Evolutionary conservation across 2,329 filamentous ascomycete species (phyloP).

Genomic region (Sclerotinia borealis): DNA sequence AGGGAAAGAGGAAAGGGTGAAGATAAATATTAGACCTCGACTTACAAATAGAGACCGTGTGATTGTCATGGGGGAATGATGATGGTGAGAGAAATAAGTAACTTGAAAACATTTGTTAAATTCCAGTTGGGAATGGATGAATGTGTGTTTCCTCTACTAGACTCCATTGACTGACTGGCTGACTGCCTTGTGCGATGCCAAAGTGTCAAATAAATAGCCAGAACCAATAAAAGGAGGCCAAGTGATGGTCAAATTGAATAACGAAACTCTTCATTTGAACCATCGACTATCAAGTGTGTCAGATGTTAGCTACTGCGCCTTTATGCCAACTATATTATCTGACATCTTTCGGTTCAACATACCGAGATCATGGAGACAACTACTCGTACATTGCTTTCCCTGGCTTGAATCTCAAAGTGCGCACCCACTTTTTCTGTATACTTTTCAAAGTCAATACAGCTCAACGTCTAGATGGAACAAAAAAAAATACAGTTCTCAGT

Average conservation of each 20-base stretch:
- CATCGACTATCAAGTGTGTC: neutral
- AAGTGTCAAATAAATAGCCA: too few relatives aligned
- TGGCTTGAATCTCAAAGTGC: neutral
- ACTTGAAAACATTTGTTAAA: neutral
- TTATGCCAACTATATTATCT: accelerated
- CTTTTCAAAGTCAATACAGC: accelerated
- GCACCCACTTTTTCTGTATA: too few relatives aligned
- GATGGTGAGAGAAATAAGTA: neutral
- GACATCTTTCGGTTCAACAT: neutral
- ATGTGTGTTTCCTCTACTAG: neutral
- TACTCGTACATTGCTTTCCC: neutral
- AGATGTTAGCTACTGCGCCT: neutral
- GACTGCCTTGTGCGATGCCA: neutral
- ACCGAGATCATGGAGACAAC: neutral
- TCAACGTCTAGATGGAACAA: accelerated
- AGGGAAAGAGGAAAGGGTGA: neutral
- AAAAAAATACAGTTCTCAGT: neutral
- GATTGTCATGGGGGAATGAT: too few relatives aligned
- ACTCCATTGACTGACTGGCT: too few relatives aligned
- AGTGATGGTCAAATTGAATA: neutral
- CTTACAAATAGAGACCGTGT: neutral
- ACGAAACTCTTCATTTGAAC: too few relatives aligned
- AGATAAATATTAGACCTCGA: neutral
- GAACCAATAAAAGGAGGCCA: neutral
- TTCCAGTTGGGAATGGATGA: neutral